phyloP scores from a whole-genome alignment of 768 basidiomycete genomes.

The Russula vinacea region DNA sequence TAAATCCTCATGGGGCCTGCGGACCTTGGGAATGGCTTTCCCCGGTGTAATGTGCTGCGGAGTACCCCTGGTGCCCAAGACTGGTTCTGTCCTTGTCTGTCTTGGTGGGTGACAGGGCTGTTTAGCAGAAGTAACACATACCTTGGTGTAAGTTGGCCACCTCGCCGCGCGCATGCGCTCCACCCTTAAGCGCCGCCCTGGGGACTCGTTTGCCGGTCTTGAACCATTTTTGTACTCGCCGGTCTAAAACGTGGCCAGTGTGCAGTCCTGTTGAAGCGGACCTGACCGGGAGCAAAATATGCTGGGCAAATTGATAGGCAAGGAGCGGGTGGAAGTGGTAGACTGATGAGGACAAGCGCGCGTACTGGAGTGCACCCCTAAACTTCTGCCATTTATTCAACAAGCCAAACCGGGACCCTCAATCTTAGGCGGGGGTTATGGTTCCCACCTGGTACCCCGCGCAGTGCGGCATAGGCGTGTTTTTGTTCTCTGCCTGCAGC shows the following conservation, averaged over 20 bases:
- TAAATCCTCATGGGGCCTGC: not conserved
- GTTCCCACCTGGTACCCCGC: constrained; percentile 7
- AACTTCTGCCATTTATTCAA: constrained; percentile 10
- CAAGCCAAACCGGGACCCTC: constrained; percentile 14
- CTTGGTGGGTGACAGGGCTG: not conserved
- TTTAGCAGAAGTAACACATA: not conserved
- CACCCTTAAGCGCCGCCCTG: constrained; percentile 2
- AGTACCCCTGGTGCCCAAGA: not conserved
- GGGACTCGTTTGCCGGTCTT: not conserved
- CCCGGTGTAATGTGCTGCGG: not conserved
- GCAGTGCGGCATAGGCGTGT: constrained; percentile 17
- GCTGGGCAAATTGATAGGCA: not conserved
- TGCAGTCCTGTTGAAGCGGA: not conserved
- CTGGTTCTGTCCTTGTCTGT: not conserved
- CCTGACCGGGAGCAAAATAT: not conserved
- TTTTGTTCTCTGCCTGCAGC: not conserved
- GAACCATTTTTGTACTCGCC: not conserved
- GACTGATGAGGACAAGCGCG: constrained; percentile 19
- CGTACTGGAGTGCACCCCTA: constrained; percentile 9
- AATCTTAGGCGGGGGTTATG: constrained; percentile 1
- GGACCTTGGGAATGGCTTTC: not conserved
- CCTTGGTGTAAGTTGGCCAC: not conserved
- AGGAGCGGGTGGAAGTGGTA: no score
- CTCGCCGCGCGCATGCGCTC: constrained; percentile 1
- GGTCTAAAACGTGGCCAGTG: not conserved